phyloP scores from a whole-genome alignment of 2,329 filamentous ascomycete species.

The Cadophora sp. region DNA sequence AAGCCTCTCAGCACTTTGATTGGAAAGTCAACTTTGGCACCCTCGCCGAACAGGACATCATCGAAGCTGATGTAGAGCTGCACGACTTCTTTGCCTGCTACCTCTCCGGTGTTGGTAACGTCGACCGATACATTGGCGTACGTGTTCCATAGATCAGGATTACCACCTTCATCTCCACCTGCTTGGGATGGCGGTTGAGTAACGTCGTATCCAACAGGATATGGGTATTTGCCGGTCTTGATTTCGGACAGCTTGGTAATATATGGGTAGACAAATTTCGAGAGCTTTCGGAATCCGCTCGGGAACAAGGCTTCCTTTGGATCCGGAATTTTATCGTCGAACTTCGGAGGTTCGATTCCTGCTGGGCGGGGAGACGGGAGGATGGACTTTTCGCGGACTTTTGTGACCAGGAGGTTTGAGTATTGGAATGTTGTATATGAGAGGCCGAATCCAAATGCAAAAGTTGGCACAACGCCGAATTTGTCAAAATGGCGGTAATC shows the following conservation, averaged over 20 bases:
- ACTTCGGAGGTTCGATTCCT: constrained; percentile 52
- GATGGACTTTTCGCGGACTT: constrained; percentile 47
- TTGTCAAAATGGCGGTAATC: constrained; percentile 93
- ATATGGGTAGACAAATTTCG: constrained; percentile 73
- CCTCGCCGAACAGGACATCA: constrained; percentile 34
- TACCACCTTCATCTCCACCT: constrained; percentile 67
- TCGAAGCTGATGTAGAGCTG: constrained; percentile 60
- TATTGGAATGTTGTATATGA: constrained; percentile 70
- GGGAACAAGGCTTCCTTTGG: constrained; percentile 62
- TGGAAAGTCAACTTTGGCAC: constrained; percentile 61
- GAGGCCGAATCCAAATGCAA: constrained; percentile 86
- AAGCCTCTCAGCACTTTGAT: constrained; percentile 74
- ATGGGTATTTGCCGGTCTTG: constrained; percentile 49
- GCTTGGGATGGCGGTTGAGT: constrained; percentile 58
- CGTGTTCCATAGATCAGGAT: constrained; percentile 60
- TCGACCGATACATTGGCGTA: constrained; percentile 60
- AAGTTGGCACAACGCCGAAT: constrained; percentile 74
- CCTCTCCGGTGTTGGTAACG: constrained; percentile 64
- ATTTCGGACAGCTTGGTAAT: constrained; percentile 44
- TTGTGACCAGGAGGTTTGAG: constrained; percentile 52
- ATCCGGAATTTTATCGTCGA: constrained; percentile 56
- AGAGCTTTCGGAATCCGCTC: constrained; percentile 58
- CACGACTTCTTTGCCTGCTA: constrained; percentile 58
- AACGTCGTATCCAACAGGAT: constrained; percentile 54
- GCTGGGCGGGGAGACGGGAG: constrained; percentile 46